Evolutionary conservation across 1,284 basidiomycete genomes (phyloP).

Genomic region (Leccinum solheimii): DNA sequence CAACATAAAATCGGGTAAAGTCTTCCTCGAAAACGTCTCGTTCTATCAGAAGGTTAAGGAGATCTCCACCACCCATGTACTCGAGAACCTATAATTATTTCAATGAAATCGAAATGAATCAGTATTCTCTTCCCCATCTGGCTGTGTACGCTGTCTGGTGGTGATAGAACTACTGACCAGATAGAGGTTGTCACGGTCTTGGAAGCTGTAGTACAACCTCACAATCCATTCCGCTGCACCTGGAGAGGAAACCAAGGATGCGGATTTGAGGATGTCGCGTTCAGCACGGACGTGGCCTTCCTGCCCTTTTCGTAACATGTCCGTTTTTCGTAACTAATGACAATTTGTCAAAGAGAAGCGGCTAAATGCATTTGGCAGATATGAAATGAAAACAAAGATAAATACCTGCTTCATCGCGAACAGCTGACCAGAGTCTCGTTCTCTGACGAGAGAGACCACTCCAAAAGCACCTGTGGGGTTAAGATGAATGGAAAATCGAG

Average conservation of each 20-base stretch:
- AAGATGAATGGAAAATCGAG: slow-evolving; percentile 28
- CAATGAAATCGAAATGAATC: slow-evolving; percentile 61
- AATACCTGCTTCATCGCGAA: slow-evolving; percentile 96
- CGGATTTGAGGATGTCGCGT: slow-evolving; percentile 84
- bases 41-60: slow-evolving; percentile 93
- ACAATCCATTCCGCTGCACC: slow-evolving; percentile 90
- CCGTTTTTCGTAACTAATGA: slow-evolving; percentile 83
- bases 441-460: slow-evolving; percentile 90
- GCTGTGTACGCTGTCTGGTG: slow-evolving; percentile 25
- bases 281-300: slow-evolving; percentile 95
- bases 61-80: slow-evolving; percentile 95
- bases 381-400: slow-evolving; percentile 30
- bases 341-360: slow-evolving; percentile 24
- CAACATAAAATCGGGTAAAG: slow-evolving; percentile 93
- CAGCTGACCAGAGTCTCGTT: slow-evolving; percentile 75
- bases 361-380: slow-evolving; percentile 30
- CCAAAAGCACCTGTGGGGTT: slow-evolving; percentile 82
- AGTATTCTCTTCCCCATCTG: slow-evolving; percentile 27
- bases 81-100: slow-evolving; percentile 70
- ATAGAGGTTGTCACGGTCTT: slow-evolving; percentile 91
- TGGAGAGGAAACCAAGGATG: slow-evolving; percentile 67
- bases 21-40: slow-evolving; percentile 91
- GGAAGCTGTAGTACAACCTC: slow-evolving; percentile 87
- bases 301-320: slow-evolving; percentile 98
- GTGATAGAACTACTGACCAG: slow-evolving; percentile 63